Conservation (phyloP, 2,329 filamentous ascomycete species). For the Aspergillus sclerotialis region DNA sequence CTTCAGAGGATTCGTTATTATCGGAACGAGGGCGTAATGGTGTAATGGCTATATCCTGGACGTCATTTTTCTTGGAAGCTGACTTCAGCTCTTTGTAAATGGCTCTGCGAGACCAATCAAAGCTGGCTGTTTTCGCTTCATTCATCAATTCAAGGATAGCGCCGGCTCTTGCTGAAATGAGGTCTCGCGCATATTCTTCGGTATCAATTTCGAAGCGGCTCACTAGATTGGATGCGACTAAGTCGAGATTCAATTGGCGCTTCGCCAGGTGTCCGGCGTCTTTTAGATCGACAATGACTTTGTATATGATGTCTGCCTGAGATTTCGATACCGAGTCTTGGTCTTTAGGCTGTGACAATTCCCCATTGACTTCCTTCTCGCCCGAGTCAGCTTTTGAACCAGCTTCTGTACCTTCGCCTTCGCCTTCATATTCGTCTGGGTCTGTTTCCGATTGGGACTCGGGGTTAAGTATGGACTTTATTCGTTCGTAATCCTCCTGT, state of each 20-base stretch:
- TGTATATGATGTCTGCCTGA: constrained; percentile 32
- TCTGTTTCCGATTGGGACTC: constrained; percentile 11
- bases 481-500: constrained; percentile 28
- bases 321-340: constrained; percentile 20
- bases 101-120: constrained; percentile 35
- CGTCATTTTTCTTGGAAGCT: constrained; percentile 19
- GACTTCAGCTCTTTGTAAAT: constrained; percentile 36
- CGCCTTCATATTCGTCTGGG: constrained; percentile 11
- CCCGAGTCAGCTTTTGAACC: no score
- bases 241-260: constrained; percentile 32
- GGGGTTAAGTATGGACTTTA: constrained; percentile 20
- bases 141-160: constrained; percentile 30
- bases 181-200: constrained; percentile 28
- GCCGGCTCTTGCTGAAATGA: constrained; percentile 27
- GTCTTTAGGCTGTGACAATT: constrained; percentile 15
- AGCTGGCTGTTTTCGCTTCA: constrained; percentile 25
- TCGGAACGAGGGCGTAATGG: constrained; percentile 24
- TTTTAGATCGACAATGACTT: constrained; percentile 31
- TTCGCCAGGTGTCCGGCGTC: constrained; percentile 35
- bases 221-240: constrained; percentile 23
- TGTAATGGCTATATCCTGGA: constrained; percentile 23
- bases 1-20: constrained; percentile 25
- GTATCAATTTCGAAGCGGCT: constrained; percentile 28
- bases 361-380: constrained; percentile 13
- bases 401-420: no score